Conservation (phyloP, 345 rosid species). For the Citrus maxima region DNA sequence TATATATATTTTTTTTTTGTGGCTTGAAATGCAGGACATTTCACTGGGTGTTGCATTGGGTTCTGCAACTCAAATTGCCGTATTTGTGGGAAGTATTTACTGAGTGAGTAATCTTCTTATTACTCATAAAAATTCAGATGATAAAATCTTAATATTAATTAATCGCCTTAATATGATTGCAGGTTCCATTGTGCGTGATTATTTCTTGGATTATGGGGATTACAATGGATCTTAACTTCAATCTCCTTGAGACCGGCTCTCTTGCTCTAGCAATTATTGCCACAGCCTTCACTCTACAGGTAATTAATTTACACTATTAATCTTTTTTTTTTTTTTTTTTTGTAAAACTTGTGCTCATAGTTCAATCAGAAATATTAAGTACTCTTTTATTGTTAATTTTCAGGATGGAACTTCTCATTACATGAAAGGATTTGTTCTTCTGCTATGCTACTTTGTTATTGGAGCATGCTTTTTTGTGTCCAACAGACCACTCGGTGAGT, state of each 20-base stretch:
- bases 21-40: constrained; percentile 55
- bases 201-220: constrained; percentile 77
- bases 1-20: neutral
- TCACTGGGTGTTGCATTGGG: constrained; percentile 85
- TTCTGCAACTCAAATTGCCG: constrained; percentile 76
- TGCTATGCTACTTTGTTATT: constrained; percentile 67
- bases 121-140: neutral
- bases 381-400: neutral
- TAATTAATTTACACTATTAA: neutral
- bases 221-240: constrained; percentile 81
- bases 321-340: neutral
- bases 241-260: constrained; percentile 73
- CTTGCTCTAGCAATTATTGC: constrained; percentile 64
- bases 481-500: constrained; percentile 49
- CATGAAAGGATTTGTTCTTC: constrained; percentile 72
- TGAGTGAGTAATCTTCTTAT: neutral
- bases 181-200: constrained; percentile 72
- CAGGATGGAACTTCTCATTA: constrained; percentile 97
- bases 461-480: constrained; percentile 73
- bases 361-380: neutral
- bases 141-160: neutral
- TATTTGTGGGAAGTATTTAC: constrained; percentile 65
- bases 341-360: neutral
- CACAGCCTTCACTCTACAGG: constrained; percentile 78
- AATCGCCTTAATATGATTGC: neutral